Conservation (phyloP, 495 filamentous ascomycete species). For the Cudoniella acicularis region DNA sequence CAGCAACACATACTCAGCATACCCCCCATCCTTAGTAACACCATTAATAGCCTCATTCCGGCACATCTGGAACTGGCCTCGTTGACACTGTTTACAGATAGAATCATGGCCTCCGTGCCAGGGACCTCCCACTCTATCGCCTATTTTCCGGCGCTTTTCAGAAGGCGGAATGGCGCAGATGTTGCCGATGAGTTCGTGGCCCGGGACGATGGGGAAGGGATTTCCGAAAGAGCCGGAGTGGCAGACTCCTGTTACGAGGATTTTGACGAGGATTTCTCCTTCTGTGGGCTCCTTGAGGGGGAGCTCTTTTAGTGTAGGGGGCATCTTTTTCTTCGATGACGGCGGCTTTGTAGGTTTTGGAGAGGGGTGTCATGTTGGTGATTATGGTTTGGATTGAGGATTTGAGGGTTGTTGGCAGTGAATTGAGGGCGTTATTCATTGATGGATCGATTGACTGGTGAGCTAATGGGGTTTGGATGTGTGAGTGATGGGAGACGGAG, state of each 20-base stretch:
- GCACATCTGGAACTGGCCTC: constrained; percentile 54
- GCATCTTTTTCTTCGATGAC: constrained; percentile 35
- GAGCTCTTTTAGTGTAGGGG: constrained; percentile 41
- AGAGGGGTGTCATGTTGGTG: constrained; percentile 32
- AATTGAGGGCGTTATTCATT: too few species aligned
- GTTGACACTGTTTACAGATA: constrained; percentile 43
- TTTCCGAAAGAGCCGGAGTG: constrained; percentile 42
- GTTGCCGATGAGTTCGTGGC: constrained; percentile 52
- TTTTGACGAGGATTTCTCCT: constrained; percentile 48
- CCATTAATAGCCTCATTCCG: constrained; percentile 48
- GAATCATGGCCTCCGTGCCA: constrained; percentile 56
- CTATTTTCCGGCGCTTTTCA: constrained; percentile 41
- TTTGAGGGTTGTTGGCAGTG: constrained; percentile 5
- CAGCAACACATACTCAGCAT: constrained; percentile 60
- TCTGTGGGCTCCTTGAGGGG: constrained; percentile 38
- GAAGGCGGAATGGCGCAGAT: constrained; percentile 44
- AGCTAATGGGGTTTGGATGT: too few species aligned
- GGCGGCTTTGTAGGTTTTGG: constrained; percentile 47
- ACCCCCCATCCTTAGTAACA: constrained; percentile 38
- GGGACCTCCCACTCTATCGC: constrained; percentile 48
- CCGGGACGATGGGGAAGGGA: constrained; percentile 47
- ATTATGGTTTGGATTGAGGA: constrained; percentile 4
- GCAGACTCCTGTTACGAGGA: constrained; percentile 53
- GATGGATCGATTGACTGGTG: too few species aligned
- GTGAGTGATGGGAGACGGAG: too few species aligned